Base-by-base conservation (phyloP, 148 eudicot species). In the Chenopodium suecicum region DNA sequence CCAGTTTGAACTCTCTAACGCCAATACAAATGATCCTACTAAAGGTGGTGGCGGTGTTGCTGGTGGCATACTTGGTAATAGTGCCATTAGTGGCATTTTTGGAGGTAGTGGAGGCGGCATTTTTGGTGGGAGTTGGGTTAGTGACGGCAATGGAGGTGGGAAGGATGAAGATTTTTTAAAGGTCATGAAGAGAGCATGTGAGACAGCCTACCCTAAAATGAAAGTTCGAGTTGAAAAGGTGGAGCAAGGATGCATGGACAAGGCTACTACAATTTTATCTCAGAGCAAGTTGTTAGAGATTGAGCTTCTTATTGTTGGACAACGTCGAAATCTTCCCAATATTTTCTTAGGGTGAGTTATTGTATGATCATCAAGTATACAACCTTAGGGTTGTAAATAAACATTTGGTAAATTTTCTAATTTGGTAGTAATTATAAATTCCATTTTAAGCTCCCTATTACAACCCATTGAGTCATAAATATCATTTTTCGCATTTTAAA, bases 291-390 rank as follows among this genome's bases (percentile, higher is more conserved):
- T 71, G 13, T 85, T 75, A 62, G 76, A 83, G 4, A 69, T 89
- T 63, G 90, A 92, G 44, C 44, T 41, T 78, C 84, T 91, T 65
- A 80, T 90, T 46, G 69, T 90, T 32, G 95, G 95, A 17, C 92
- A 92, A 71, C 86, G 88, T 14, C 80, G 86, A 70, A 85, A 81
- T 65, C 56, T 90, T 48, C 80, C 90, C 62, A 80, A 78, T 70
- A 86, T 83, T 12, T 78, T 92, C 10, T 80, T 89, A 85, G 89
- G 94, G 94, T 89, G 23, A 78, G 90, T 85, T 48, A 5, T 41
- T 41, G 0, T 41, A 41, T 41, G 44, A 41, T 41, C 1, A 41
- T 25, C 25, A 25, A 25, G 25, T 25, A 25, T 25, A 37, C 41
- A 37, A 37, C 41, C 7, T 4, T 37, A 37, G 6, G 41, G 4